phyloP scores from a whole-genome alignment of 2,329 filamentous ascomycete species.

The Paramyrothecium roridum region DNA sequence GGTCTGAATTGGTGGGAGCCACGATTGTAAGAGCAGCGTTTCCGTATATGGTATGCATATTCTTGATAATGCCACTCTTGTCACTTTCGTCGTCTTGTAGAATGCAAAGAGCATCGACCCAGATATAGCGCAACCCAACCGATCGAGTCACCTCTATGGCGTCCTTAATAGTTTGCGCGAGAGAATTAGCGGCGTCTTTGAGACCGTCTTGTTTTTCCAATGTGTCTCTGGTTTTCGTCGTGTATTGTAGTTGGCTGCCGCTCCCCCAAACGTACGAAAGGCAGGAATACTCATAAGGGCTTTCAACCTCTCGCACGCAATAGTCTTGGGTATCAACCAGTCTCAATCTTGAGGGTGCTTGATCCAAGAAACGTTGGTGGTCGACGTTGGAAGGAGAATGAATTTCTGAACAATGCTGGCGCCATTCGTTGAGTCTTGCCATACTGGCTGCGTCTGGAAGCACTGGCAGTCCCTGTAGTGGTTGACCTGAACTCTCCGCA shows the following conservation, averaged over 20 bases:
- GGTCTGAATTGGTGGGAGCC: constrained; percentile 2
- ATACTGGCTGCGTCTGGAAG: background rate
- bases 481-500: background rate
- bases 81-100: constrained; percentile 7
- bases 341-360: background rate
- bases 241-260: background rate
- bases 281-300: background rate
- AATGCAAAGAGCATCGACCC: constrained; percentile 10
- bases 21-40: constrained; percentile 6
- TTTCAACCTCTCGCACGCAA: background rate
- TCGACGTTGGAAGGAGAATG: background rate
- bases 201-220: background rate
- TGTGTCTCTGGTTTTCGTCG: background rate
- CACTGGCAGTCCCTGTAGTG: background rate
- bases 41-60: constrained; percentile 8
- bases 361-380: background rate
- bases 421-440: background rate
- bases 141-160: constrained; percentile 4
- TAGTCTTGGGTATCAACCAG: background rate
- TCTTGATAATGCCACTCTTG: constrained; percentile 6
- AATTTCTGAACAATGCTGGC: background rate
- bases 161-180: constrained; percentile 9
- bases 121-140: constrained; percentile 7
- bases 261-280: background rate
- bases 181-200: background rate